Base-by-base conservation (phyloP, 73 alveolate species). In the Symbiodinium natans region DNA sequence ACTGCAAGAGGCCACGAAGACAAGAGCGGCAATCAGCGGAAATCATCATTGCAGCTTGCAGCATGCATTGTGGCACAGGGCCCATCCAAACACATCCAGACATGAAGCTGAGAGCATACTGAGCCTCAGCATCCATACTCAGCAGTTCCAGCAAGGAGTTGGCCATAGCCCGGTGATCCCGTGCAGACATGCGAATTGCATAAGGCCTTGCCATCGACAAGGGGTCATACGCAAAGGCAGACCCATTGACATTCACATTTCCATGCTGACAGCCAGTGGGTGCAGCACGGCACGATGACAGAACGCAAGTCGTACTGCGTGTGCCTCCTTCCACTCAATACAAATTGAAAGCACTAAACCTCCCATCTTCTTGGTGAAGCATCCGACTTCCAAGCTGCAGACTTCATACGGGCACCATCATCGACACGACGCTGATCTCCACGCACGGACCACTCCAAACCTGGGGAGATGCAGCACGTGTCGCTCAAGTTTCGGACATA, bases 161-260 rank as follows among this genome's bases (percentile, higher is more conserved):
- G 86, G 86, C 95, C 95, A 88, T 88, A 74, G 95, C 95, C 38
- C 86, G 85, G 25, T 88, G 95, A 59, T 88, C 95, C n/a, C 95
- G 54, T 29, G 95, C 95, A n/a, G 95, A 88, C 95, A 88, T 88
- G 36, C 95, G 95, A 40, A 88, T 88, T 36, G 95, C 71, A 31
- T 88, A 88, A 4, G 95, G 95, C 94, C 94, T 87, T 31, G 43
- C 39, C 19, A 52, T 10, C 27, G 27, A 29, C 23, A 8, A 23
- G 39, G 25, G 38, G 39, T 27, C 1, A 5, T 5, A 29, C 27
- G 15, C 33, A 27, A 27, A 27, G 82, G 36, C 25, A 21, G 38
- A 1, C 25, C 41, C 17, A 36, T 21, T 31, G 21, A 6, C 82
- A 71, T 15, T n/a, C n/a, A n/a, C n/a, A n/a, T 29, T 29, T 29